phyloP scores from a whole-genome alignment of 495 filamentous ascomycete genomes.

The Aspergillus mulundensis region DNA sequence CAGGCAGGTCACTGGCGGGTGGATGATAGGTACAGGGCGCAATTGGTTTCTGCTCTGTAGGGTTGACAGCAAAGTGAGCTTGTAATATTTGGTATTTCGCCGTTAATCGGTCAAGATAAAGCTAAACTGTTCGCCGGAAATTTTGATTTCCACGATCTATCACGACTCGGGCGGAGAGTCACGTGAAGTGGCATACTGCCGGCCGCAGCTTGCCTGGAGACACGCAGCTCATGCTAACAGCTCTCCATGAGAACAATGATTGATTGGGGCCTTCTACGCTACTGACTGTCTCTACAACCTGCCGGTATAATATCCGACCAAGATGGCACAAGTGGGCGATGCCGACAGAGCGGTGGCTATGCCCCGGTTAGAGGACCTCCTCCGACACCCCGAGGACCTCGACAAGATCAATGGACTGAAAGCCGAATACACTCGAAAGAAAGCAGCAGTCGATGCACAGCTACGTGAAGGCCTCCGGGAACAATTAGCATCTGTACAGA shows the following conservation, averaged over 20 bases:
- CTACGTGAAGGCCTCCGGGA: conserved; percentile 81
- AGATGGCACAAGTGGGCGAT: conserved; percentile 38
- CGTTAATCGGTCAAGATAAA: not conserved
- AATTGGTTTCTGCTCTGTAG: not conserved
- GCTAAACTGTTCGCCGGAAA: conserved; percentile 6
- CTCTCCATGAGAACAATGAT: not conserved
- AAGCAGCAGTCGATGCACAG: conserved; percentile 81
- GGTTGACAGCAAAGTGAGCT: not conserved
- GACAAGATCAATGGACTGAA: conserved; percentile 91
- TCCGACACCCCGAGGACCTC: conserved; percentile 76
- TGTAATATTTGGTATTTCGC: not conserved
- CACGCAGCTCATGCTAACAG: not conserved
- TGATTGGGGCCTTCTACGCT: not conserved
- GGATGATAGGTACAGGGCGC: not conserved
- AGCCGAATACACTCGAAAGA: conserved; percentile 92
- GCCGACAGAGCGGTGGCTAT: conserved; percentile 42
- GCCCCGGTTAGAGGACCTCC: conserved; percentile 47
- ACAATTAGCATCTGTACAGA: conserved; percentile 87
- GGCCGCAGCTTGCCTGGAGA: not conserved
- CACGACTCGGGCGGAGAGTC: conserved; percentile 22
- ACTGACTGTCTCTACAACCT: not conserved
- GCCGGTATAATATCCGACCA: not conserved
- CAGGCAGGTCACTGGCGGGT: not conserved
- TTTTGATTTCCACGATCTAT: conserved; percentile 17
- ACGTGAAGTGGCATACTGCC: conserved; percentile 23